phyloP scores from a whole-genome alignment of 2,329 filamentous ascomycete species.

The Eutypella sp. region DNA sequence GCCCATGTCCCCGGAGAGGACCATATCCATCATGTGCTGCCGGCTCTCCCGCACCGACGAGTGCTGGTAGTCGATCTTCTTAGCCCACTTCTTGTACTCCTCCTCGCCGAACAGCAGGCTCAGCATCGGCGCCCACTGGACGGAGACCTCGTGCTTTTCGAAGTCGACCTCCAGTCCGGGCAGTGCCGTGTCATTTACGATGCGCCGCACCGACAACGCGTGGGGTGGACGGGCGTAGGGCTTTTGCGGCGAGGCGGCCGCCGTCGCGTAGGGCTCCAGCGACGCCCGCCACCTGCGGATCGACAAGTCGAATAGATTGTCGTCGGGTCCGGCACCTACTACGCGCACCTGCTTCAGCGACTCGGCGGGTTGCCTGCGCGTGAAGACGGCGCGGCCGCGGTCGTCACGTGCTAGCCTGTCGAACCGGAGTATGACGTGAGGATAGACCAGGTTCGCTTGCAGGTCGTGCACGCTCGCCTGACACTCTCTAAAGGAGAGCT shows the following conservation, averaged over 20 bases:
- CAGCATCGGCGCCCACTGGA: constrained; percentile 10
- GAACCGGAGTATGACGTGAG: neutral
- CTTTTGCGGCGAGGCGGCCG: neutral
- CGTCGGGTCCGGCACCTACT: neutral
- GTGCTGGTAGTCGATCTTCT: constrained; percentile 5
- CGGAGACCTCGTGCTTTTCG: constrained; percentile 4
- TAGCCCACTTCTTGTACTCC: constrained; percentile 10
- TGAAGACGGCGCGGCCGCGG: neutral
- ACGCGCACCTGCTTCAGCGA: neutral
- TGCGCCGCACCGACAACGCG: constrained; percentile 6
- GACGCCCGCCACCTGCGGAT: constrained; percentile 5
- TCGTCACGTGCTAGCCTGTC: neutral
- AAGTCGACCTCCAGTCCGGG: constrained; percentile 6
- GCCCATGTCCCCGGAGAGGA: constrained; percentile 1
- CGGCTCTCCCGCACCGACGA: neutral
- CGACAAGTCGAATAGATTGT: constrained; percentile 1
- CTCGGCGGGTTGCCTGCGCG: neutral
- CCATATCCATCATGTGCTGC: constrained; percentile 1
- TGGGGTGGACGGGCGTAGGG: constrained; percentile 4
- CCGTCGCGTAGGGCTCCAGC: constrained; percentile 3
- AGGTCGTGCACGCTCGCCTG: neutral
- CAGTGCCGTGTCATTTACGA: constrained; percentile 12
- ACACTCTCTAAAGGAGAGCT: constrained; percentile 2
- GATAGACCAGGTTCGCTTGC: neutral
- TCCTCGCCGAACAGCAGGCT: constrained; percentile 11